Evolutionary conservation across 73 alveolate species (phyloP), one percentile per base, ranked within the genome.

Genomic region (Stentor coeruleus): DNA sequence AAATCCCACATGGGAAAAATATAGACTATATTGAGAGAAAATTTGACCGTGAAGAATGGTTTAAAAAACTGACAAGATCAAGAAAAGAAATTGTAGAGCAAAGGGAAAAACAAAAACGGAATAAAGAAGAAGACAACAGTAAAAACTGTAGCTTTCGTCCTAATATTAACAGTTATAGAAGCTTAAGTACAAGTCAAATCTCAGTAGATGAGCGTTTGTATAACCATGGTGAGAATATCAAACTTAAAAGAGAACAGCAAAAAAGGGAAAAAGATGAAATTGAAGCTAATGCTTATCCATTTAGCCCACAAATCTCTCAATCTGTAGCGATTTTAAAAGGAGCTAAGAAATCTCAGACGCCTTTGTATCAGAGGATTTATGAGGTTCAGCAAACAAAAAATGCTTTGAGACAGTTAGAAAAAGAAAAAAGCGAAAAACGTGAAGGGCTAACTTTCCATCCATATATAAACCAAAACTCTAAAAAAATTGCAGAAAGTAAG

Each of bases 211-310:
- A 66, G 42, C 79, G 79, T 37, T 40, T 66, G n/a, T 66, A 66
- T 66, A 20, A 20, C n/a, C 26, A 33, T 20, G n/a, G n/a, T n/a
- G 79, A 66, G 39, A 20, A 20, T 20, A 66, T 28, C n/a, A 11
- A 14, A 37, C 39, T 20, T 14, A 31, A 66, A 33, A 0, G 39
- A 26, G 79, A 66, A 33, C n/a, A 15, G 41, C 39, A 28, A 40
- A 66, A 66, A 66, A 66, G 79, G 79, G 39, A 66, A 33, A 66
- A 66, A 33, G 79, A 66, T 28, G 79, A 66, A 20, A 33, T 26
- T 20, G 79, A 66, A 66, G 39, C 39, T 33, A 31, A 20, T 28
- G 37, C n/a, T 66, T 66, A 26, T 66, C 79, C 79, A 31, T 66
- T 20, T 40, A 26, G 15, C n/a, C 79, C 79, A 26, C 79, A 66